Conservation (phyloP, 768 basidiomycete genomes). For the Rhodotorula babjevae region DNA sequence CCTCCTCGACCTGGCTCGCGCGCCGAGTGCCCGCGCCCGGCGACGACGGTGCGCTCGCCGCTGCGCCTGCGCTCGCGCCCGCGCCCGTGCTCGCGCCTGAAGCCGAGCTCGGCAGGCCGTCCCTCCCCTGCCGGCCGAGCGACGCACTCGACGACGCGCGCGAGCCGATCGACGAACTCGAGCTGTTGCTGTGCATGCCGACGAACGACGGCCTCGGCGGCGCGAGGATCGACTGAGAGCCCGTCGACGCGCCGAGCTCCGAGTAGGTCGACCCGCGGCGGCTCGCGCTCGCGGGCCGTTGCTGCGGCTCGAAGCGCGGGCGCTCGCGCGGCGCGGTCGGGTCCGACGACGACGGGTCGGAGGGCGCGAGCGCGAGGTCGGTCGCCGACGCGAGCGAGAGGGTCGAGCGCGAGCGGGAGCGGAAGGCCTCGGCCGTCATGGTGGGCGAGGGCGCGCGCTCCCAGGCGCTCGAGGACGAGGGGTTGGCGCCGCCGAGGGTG, state of each 20-base stretch:
- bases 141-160: slow-evolving; percentile 19
- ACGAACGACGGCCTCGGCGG: slow-evolving; percentile 26
- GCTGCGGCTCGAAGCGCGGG: slow-evolving; percentile 32
- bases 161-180: slow-evolving; percentile 17
- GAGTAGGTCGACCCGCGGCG: slow-evolving; percentile 15
- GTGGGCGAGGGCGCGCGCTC: slow-evolving; percentile 28
- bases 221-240: background rate
- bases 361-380: background rate
- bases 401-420: slow-evolving; percentile 28
- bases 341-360: too few relatives aligned
- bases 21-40: too few relatives aligned
- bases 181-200: slow-evolving; percentile 17
- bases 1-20: too few relatives aligned
- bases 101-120: background rate
- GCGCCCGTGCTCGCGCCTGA: background rate
- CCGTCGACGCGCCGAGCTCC: background rate
- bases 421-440: slow-evolving; percentile 31
- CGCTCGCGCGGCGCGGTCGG: background rate
- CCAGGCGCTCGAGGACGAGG: background rate
- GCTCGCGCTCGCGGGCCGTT: slow-evolving; percentile 19
- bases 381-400: slow-evolving; percentile 28
- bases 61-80: too few relatives aligned
- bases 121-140: background rate
- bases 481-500: background rate
- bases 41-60: too few relatives aligned